Base-by-base conservation (phyloP, 495 filamentous ascomycete species). In the Patellaria atrata region DNA sequence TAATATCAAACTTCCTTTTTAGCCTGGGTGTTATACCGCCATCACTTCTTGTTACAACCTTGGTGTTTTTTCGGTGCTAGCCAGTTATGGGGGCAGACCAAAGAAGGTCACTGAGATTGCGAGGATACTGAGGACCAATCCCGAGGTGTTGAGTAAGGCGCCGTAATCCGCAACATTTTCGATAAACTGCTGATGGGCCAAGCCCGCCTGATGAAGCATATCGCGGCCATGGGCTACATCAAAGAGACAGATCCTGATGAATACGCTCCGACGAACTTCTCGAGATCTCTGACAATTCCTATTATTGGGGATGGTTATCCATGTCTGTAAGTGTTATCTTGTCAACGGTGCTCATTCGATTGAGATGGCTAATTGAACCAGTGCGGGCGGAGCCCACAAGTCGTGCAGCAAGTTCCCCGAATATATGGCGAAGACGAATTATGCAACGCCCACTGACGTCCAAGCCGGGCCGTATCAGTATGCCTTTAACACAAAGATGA, bases 151-250 rank as follows among this genome's bases (percentile, higher is more conserved):
- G 5, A 23, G 33, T 36, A 36, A 31, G 33, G 8, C 8, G 12
- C 8, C 8, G 23, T 16, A 4, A 13, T 6, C 33, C 27, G 5
- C 10, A 31, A 16, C 10, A n/a, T 10, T 10, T n/a, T 12, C 5
- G 22, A 11, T 36, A 32, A n/a, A n/a, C n/a, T 36, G 10, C 19
- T 28, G 15, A 29, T 12, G n/a, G 5, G 15, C 5, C 11, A 6
- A 38, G 35, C 26, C 14, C 59, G 61, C 5, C 44, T 68, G 19
- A 43, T 71, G 35, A 60, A 59, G 38, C 67, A 73, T 30, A 38
- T 71, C 0, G 57, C 55, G 8, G 60, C 67, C 30, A 65, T 67
- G 60, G 62, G 60, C 5, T 51, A 64, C 23, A 53, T 73, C 25
- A 25, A 29, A 4, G 60, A 71, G 40, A 60, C 53, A 10, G 61